Conservation (phyloP, 129 eudicot species). For the Artemisia annua region DNA sequence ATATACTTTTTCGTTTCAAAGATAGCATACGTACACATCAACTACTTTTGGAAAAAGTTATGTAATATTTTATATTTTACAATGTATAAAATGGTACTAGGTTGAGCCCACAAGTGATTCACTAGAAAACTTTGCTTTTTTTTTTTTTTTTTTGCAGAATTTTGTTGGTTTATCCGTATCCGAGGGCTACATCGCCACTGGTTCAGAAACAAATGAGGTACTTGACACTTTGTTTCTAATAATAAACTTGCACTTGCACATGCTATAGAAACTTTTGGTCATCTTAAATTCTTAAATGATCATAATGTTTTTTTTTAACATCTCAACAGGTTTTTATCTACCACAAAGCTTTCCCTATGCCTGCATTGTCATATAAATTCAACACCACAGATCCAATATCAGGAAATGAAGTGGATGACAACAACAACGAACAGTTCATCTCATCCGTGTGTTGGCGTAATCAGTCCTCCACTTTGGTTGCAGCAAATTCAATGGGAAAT, state of each 20-base stretch:
- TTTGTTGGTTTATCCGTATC: conserved; percentile 93
- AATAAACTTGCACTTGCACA: not conserved
- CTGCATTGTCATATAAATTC: conserved; percentile 75
- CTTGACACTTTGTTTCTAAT: not conserved
- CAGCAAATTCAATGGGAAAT: conserved; percentile 91
- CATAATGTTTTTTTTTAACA: not conserved
- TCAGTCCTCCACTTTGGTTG: conserved; percentile 78
- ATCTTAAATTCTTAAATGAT: not conserved
- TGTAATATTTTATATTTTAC: not conserved
- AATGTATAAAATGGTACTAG: not conserved
- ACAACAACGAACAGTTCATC: conserved; percentile 66
- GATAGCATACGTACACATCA: not conserved
- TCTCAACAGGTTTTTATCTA: conserved; percentile 62
- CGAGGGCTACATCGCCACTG: conserved; percentile 93
- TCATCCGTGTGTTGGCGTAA: conserved; percentile 97
- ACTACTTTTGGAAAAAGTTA: not conserved
- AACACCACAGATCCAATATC: conserved; percentile 66
- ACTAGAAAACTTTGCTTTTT: not conserved
- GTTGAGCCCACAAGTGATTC: not conserved
- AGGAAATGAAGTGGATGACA: conserved; percentile 72
- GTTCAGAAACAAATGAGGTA: conserved; percentile 99
- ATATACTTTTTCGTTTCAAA: not conserved
- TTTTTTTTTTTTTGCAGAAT: conserved; percentile 50
- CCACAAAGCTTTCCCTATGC: conserved; percentile 92
- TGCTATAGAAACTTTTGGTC: too few relatives aligned